phyloP scores from a whole-genome alignment of 176 grass and related monocot genomes.

The Aegilops speltoides region DNA sequence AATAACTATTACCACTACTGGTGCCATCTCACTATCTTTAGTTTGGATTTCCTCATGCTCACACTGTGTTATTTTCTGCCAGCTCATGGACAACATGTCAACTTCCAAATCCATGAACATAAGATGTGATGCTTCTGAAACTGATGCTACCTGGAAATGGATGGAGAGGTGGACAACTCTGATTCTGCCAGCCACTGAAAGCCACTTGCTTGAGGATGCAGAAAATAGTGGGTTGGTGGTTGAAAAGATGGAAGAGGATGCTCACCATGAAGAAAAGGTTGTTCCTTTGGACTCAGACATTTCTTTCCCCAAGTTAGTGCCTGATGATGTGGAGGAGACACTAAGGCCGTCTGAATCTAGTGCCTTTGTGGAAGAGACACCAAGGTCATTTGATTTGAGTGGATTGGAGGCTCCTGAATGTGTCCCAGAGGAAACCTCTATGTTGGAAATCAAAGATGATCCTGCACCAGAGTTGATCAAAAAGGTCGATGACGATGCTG shows the following conservation, averaged over 20 bases:
- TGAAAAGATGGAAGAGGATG: slow-evolving; percentile 29
- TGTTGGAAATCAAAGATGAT: slow-evolving; percentile 29
- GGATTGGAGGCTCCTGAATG: slow-evolving; percentile 25
- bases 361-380: slow-evolving; percentile 35
- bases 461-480: slow-evolving; percentile 41
- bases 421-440: slow-evolving; percentile 28
- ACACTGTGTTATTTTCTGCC: slow-evolving; percentile 37
- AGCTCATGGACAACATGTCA: slow-evolving; percentile 66
- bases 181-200: slow-evolving; percentile 21
- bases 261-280: slow-evolving; percentile 13
- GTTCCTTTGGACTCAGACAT: slow-evolving; percentile 40
- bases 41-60: slow-evolving; percentile 34
- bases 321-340: slow-evolving; percentile 35
- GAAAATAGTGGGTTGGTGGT: slow-evolving; percentile 41
- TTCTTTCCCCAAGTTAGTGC: slow-evolving; percentile 34
- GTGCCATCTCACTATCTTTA: slow-evolving; percentile 1
- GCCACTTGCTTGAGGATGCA: slow-evolving; percentile 32
- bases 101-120: slow-evolving; percentile 66
- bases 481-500: slow-evolving; percentile 24
- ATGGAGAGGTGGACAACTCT: slow-evolving; percentile 87
- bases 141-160: slow-evolving; percentile 87
- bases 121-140: slow-evolving; percentile 83
- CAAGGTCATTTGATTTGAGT: slow-evolving; percentile 19
- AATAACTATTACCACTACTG: slow-evolving; percentile 14
- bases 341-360: slow-evolving; percentile 13